These are phyloP conservation scores for Pseudohyphozyma bogoriensis DNA, from an alignment of 768 basidiomycete genomes.

Conservation along the genomic window DNA sequence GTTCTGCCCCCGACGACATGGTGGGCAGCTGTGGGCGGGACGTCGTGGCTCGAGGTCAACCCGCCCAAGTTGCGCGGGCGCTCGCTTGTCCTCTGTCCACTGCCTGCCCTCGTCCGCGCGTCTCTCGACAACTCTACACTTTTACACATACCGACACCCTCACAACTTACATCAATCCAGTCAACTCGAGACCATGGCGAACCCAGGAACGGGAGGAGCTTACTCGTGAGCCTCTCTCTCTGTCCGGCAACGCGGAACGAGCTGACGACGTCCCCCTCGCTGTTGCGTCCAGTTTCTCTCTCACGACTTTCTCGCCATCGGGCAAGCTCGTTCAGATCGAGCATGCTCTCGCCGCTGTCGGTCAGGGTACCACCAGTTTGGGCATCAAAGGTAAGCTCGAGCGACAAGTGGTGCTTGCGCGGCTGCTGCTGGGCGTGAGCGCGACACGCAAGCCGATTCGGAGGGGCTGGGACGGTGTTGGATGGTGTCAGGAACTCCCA, in stretches of 20 bases:
- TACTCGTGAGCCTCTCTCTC: conserved; percentile 34
- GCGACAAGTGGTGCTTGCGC: neutral
- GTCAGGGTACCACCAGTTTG: conserved; percentile 77
- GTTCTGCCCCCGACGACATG: neutral
- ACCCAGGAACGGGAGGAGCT: conserved; percentile 38
- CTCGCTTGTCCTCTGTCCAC: too few relatives aligned
- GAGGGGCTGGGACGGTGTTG: neutral
- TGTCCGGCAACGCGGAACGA: neutral
- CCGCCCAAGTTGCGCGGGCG: too few relatives aligned
- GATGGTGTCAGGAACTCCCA: neutral
- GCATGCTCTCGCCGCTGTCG: conserved; percentile 93
- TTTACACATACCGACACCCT: too few relatives aligned
- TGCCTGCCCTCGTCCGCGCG: too few relatives aligned
- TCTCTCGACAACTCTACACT: too few relatives aligned
- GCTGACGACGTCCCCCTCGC: neutral
- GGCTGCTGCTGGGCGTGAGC: neutral
- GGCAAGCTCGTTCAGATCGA: conserved; percentile 88
- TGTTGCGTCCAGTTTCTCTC: conserved; percentile 53
- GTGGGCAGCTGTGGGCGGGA: too few relatives aligned
- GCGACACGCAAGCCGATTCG: neutral
- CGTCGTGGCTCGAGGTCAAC: too few relatives aligned
- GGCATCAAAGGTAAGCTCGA: conserved; percentile 80
- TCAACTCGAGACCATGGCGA: conserved; percentile 36
- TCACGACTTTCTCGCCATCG: conserved; percentile 91
- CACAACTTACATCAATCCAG: neutral